Percentiles rank a stretch among this genome's conserved stretches.
These are phyloP conservation scores for Penicillium malachiteum DNA, from an alignment of 495 filamentous ascomycete species.

Conservation along the genomic window DNA sequence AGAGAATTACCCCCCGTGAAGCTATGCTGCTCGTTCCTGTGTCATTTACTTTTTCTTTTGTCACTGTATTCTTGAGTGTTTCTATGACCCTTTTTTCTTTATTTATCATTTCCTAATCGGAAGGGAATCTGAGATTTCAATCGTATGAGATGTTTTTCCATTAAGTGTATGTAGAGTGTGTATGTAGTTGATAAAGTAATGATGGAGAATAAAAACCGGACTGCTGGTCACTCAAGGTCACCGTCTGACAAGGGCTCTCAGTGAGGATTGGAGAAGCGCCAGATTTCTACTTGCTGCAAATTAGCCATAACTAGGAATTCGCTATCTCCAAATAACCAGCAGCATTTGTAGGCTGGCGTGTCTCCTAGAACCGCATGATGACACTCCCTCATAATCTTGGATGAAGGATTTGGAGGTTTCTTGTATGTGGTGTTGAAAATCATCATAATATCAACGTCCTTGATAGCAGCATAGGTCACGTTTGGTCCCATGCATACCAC, in stretches of 20 bases:
- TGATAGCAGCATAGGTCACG: not conserved
- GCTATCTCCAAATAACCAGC: conserved; percentile 1
- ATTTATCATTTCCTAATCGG: conserved; percentile 33
- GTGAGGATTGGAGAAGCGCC: conserved; percentile 9
- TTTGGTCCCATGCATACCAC: not conserved
- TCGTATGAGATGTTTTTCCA: conserved; percentile 7
- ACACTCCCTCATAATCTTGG: not conserved
- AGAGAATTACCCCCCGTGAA: conserved; percentile 1
- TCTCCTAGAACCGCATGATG: not conserved
- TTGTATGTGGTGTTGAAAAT: not conserved
- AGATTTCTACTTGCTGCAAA: not conserved
- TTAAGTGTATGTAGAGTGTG: not conserved
- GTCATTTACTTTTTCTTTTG: conserved; percentile 37
- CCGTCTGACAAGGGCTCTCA: not conserved
- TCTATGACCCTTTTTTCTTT: conserved; percentile 23
- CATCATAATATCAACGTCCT: not conserved
- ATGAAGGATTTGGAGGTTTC: not conserved
- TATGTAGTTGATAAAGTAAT: not conserved
- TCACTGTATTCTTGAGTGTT: conserved; percentile 39
- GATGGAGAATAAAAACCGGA: not conserved
- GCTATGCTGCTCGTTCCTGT: conserved; percentile 26
- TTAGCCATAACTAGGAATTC: conserved; percentile 3
- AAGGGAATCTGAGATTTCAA: conserved; percentile 14
- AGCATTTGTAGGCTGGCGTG: not conserved
- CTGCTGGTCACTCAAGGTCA: not conserved